Conservation (phyloP, 495 filamentous ascomycete genomes). For the Neurospora terricola region DNA sequence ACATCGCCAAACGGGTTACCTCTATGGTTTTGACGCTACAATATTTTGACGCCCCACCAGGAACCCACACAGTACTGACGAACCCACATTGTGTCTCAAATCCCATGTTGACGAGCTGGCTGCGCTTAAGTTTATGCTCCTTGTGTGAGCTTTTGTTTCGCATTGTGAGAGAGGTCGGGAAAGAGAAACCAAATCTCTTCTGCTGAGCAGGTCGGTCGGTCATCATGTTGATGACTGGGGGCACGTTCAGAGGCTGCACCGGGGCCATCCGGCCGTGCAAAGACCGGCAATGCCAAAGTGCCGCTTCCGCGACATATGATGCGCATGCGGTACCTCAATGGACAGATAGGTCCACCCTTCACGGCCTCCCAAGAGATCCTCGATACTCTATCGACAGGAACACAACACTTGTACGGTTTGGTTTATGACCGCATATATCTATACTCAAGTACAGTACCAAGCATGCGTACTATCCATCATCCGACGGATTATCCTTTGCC, state of each 20-base stretch:
- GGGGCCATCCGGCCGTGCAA: not conserved
- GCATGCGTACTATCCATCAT: not conserved
- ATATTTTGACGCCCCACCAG: not conserved
- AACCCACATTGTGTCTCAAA: not conserved
- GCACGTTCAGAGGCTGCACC: not conserved
- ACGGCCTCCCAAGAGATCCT: not conserved
- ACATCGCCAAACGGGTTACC: not conserved
- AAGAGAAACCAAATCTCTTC: not conserved
- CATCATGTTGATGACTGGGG: not conserved
- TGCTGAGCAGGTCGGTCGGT: not conserved
- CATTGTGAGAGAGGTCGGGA: not conserved
- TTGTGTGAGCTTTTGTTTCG: not conserved
- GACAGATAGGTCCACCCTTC: not conserved
- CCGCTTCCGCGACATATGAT: not conserved
- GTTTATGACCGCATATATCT: not conserved
- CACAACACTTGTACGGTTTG: not conserved
- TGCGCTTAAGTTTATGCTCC: not conserved
- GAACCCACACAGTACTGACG: not conserved
- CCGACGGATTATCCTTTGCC: not conserved
- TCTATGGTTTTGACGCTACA: not conserved
- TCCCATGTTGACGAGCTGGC: not conserved
- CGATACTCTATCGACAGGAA: not conserved
- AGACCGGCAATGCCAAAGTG: not conserved
- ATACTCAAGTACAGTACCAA: not conserved
- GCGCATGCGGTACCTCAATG: not conserved